Conservation (phyloP, 208 protist genomes). For the Acanthamoeba rhysodes region DNA sequence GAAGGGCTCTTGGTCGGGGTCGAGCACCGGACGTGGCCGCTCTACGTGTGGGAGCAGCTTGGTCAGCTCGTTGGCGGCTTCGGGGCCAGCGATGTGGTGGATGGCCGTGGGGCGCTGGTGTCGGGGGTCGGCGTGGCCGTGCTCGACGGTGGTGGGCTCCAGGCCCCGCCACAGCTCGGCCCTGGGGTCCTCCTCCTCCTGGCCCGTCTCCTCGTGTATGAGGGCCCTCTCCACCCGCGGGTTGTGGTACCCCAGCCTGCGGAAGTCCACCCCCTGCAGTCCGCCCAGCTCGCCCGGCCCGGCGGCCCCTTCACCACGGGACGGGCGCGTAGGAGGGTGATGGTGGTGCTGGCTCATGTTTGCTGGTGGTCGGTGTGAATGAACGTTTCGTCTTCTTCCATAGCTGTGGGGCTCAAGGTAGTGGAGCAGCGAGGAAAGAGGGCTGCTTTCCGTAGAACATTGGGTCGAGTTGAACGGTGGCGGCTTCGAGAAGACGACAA, state of each 20-base stretch:
- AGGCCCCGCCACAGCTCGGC: not conserved
- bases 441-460: too few relatives aligned
- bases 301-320: not conserved
- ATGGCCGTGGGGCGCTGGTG: not conserved
- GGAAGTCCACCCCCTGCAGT: not conserved
- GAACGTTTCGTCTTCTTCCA: too few relatives aligned
- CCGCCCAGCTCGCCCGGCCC: not conserved
- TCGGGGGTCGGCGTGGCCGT: not conserved
- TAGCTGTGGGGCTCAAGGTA: too few relatives aligned
- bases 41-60: not conserved
- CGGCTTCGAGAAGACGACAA: too few relatives aligned
- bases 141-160: not conserved
- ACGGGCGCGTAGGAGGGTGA: too few relatives aligned
- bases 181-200: conserved; percentile 20
- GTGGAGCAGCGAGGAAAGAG: too few relatives aligned
- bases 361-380: too few relatives aligned
- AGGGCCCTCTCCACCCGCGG: not conserved
- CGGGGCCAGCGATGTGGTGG: not conserved
- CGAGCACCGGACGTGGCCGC: not conserved
- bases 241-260: conserved; percentile 46
- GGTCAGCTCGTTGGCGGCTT: not conserved
- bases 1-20: not conserved
- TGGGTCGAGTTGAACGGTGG: too few relatives aligned
- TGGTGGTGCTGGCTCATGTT: not conserved
- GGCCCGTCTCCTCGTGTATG: not conserved